phyloP scores from a whole-genome alignment of 495 filamentous ascomycete genomes.

The Thozetella sp. region DNA sequence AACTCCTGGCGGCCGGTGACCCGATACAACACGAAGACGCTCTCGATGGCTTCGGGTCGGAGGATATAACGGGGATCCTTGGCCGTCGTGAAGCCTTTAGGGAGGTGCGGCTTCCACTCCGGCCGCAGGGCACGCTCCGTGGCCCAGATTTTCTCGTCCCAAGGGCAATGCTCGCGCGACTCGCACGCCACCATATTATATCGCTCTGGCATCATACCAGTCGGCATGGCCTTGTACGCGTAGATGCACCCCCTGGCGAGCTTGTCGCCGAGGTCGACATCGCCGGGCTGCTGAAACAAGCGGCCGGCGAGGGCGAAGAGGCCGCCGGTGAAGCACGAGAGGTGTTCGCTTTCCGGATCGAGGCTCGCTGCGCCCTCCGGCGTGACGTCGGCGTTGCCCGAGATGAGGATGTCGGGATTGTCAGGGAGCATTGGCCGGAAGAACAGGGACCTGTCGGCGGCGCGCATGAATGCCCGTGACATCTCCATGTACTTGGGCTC shows the following conservation, averaged over 20 bases:
- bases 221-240: conserved; percentile 74
- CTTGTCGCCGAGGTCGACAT: conserved; percentile 68
- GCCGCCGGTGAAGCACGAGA: conserved; percentile 79
- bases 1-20: conserved; percentile 66
- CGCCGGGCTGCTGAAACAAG: conserved; percentile 63
- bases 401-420: conserved; percentile 70
- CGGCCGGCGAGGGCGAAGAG: conserved; percentile 82
- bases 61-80: conserved; percentile 44
- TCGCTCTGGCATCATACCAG: conserved; percentile 85
- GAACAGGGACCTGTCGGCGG: conserved; percentile 67
- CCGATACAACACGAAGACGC: conserved; percentile 72
- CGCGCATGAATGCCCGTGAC: conserved; percentile 69
- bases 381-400: conserved; percentile 40
- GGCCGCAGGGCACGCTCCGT: conserved; percentile 20
- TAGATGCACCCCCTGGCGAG: conserved; percentile 88
- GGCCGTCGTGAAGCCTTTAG: conserved; percentile 35
- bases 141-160: conserved; percentile 65
- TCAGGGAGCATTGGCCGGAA: conserved; percentile 79
- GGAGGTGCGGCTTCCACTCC: conserved; percentile 29
- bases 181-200: conserved; percentile 67
- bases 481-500: conserved; percentile 75
- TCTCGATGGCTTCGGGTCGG: conserved; percentile 67
- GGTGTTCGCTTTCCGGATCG: conserved; percentile 42
- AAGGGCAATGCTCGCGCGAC: conserved; percentile 62
- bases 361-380: conserved; percentile 21